Evolutionary conservation across 768 basidiomycete species (phyloP), one percentile per base, ranked within the genome.

Genomic region (Agaricus subrufescens): DNA sequence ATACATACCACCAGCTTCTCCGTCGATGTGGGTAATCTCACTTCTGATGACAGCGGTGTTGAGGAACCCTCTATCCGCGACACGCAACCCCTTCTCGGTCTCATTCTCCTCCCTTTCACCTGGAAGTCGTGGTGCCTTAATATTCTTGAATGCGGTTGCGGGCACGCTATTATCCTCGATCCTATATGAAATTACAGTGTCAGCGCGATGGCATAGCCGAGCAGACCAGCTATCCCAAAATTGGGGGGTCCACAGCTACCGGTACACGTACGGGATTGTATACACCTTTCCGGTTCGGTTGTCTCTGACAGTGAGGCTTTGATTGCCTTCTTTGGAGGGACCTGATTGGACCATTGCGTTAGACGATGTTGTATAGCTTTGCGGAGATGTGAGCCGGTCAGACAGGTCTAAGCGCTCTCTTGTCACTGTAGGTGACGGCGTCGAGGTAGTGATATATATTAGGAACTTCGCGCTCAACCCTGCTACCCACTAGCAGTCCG

Each of bases 21-120:
- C 94, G 65, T 96, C 93, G 60, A 96, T 96, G 62, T 86, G 95
- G 0, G 93, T 94, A 63, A 96, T 94, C 63, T 81, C 71, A 61
- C 89, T 91, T 61, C 83, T 74, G 56, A 91, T 79, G 51, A 91
- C 88, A 46, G 89, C 89, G 5, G 90, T 92, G 60, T 92, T 91
- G 67, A 91, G 66, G 69, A 89, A 94, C 12, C 89, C 91, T 69
- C 82, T 84, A 73, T 93, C 91, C 26, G 82, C 72, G 15, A 94
- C 83, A 31, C 91, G 83, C 23, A 94, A 73, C 0, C 92, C 92
- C 58, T 85, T 89, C 69, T 86, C 80, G 0, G 89, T 86, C 72
- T 92, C 89, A 68, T 92, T 86, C 77, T 94, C 91, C 57, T 82
- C 81, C 31, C 86, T 76, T 67, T 91, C 89, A 1, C 79, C 81